Conservation (phyloP, 2,329 filamentous ascomycete genomes). For the Calonectria leucothoes region DNA sequence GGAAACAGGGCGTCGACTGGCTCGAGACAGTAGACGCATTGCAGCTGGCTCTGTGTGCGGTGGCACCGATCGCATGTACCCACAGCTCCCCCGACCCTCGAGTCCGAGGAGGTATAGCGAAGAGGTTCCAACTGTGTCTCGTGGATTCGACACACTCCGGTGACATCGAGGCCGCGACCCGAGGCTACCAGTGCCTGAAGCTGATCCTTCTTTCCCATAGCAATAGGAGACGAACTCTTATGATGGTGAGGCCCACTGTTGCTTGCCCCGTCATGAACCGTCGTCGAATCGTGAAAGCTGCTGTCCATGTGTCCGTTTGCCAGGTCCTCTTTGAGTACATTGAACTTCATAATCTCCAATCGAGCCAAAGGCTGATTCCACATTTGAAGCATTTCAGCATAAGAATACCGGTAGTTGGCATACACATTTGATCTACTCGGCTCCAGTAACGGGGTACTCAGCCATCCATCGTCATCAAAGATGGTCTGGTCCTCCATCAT, state of each 20-base stretch:
- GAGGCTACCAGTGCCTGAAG: constrained; percentile 62
- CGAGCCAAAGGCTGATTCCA: constrained; percentile 73
- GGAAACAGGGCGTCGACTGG: constrained; percentile 70
- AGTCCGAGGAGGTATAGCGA: constrained; percentile 56
- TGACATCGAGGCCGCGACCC: constrained; percentile 70
- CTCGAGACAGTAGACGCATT: constrained; percentile 72
- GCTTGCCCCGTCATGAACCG: constrained; percentile 53
- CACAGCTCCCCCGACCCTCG: constrained; percentile 58
- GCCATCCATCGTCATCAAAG: constrained; percentile 77
- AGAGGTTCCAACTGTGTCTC: constrained; percentile 72
- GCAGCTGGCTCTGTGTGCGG: constrained; percentile 65
- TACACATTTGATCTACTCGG: constrained; percentile 61
- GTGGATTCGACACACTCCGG: constrained; percentile 71
- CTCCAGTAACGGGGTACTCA: constrained; percentile 69
- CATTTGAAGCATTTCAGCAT: constrained; percentile 76
- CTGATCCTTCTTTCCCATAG: constrained; percentile 68
- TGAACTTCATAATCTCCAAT: constrained; percentile 77
- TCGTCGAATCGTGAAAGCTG: constrained; percentile 51
- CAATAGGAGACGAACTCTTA: constrained; percentile 60
- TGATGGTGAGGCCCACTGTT: constrained; percentile 50
- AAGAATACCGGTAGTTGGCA: constrained; percentile 71
- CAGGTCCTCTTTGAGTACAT: constrained; percentile 65
- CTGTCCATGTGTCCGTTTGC: constrained; percentile 42
- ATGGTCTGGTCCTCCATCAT: constrained; percentile 71
- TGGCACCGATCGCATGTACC: constrained; percentile 65